These are phyloP conservation scores for Jasminum sambac DNA, from an alignment of 257 asterid genomes.

Conservation along the genomic window DNA sequence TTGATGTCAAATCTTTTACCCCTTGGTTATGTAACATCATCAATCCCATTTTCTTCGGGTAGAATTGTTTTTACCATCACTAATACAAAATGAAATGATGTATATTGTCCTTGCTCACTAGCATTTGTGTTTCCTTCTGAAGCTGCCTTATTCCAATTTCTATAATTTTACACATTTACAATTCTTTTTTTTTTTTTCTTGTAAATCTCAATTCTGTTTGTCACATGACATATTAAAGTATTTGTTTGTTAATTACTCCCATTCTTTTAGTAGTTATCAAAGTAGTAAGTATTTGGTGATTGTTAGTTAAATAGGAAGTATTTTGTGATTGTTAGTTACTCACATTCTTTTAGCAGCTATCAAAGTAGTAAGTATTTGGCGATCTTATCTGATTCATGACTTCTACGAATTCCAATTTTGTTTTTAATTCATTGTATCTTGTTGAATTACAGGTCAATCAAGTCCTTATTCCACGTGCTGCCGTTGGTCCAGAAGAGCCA, in stretches of 20 bases:
- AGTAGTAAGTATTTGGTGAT: constrained; percentile 6
- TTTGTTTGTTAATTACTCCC: background rate
- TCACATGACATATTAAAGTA: background rate
- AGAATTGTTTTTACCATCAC: constrained; percentile 8
- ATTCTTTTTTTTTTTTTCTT: background rate
- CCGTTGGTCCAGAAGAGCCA: constrained; percentile 98
- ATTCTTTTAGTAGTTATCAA: constrained; percentile 16
- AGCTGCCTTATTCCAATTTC: background rate
- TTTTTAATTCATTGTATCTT: constrained; percentile 21
- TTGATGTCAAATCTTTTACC: constrained; percentile 6
- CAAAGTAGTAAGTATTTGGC: constrained; percentile 8
- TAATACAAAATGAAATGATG: constrained; percentile 17
- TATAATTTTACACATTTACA: constrained; percentile 7
- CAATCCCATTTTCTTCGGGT: constrained; percentile 10
- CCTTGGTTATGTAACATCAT: constrained; percentile 19
- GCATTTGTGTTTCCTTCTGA: background rate
- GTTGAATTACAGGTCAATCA: constrained; percentile 42
- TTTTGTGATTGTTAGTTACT: no score
- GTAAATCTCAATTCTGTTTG: background rate
- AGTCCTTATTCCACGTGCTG: constrained; percentile 56
- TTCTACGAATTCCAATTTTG: constrained; percentile 21
- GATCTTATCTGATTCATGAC: background rate
- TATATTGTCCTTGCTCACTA: constrained; percentile 16
- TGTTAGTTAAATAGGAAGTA: no score
- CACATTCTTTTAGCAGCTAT: constrained; percentile 13